Base-by-base conservation (phyloP, 1,139 yeast genomes). In the Yamadazyma epiphylla region DNA sequence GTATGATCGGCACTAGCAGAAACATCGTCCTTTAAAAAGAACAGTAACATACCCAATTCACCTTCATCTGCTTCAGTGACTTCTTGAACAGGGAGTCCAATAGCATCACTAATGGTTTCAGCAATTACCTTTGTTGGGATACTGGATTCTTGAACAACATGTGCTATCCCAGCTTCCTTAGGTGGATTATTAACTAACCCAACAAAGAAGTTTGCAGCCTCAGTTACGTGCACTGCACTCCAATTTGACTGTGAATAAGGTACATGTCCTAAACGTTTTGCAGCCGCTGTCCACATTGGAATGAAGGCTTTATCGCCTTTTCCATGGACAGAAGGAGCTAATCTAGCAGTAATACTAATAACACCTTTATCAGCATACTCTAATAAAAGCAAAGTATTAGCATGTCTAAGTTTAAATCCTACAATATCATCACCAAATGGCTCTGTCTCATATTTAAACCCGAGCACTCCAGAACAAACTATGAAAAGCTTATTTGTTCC, bases 301-400 rank as follows among this genome's bases (percentile, higher is more conserved):
- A 46, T 30, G 25, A 48, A 49, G 2, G 31, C 46, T 3, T 35
- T 16, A 29, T 56, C 63, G 14, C 35, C 40, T 12, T 33, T 34
- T n/a, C 53, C 62, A 35, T 57, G 61, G 15, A 50, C 57, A 11
- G 49, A 33, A 10, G 58, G 54, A n/a, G 59, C 36, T 14, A 58
- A 39, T 37, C 59, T 48, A 6, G 58, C 30, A 12, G 31, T 14
- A 14, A 32, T 29, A 1, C 44, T 33, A 23, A 34, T 45, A 17
- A 56, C 49, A 5, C 57, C 58, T 20, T 45, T 37, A 4, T 34
- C 33, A 14, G 35, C 37, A 22, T 36, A 46, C 9, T 10, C 10
- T 10, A 17, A 17, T 7, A 17, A 10, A 7, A 7, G 7, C 9
- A 17, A 7, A 7, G 9, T 10, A 17, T 17, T 17, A 7, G 20